phyloP scores from a whole-genome alignment of 331 rosid genomes.

The Pyrus hybrid region DNA sequence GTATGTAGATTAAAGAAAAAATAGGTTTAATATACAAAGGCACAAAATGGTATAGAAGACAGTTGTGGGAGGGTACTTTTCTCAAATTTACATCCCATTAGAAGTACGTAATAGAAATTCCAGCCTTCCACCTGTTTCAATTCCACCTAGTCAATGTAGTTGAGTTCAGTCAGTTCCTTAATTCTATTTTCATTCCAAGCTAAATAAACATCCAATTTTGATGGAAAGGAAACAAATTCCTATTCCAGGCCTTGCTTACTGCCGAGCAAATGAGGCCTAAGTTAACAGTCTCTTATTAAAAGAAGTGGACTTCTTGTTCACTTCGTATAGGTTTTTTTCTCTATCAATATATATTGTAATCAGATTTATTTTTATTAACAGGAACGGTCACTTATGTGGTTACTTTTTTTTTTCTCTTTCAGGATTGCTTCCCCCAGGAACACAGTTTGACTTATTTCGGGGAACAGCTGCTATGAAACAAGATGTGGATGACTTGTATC shows the following conservation, averaged over 20 bases:
- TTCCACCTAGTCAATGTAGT: not conserved
- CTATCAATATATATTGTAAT: not conserved
- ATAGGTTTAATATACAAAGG: too few relatives aligned
- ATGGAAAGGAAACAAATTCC: not conserved
- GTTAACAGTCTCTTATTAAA: not conserved
- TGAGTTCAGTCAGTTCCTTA: not conserved
- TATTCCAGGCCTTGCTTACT: not conserved
- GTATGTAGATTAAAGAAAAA: too few relatives aligned
- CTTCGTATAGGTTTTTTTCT: not conserved
- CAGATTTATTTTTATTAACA: not conserved
- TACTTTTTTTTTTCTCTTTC: conserved; percentile 10
- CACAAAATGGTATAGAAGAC: too few relatives aligned
- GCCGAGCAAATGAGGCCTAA: not conserved
- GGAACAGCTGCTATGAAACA: conserved; percentile 99
- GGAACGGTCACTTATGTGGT: not conserved
- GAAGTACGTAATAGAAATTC: not conserved
- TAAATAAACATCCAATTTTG: not conserved
- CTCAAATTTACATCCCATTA: not conserved
- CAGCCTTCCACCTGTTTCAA: not conserved
- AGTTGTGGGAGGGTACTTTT: not conserved
- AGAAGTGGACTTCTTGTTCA: not conserved
- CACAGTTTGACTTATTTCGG: conserved; percentile 94
- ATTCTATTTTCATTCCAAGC: not conserved
- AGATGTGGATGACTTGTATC: conserved; percentile 95
- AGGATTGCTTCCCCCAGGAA: conserved; percentile 99